A percentile compares a stretch with the other conserved stretches of the same genome.
Conservation (phyloP, 495 filamentous ascomycete species). For the Ascodesmis nigricans region DNA sequence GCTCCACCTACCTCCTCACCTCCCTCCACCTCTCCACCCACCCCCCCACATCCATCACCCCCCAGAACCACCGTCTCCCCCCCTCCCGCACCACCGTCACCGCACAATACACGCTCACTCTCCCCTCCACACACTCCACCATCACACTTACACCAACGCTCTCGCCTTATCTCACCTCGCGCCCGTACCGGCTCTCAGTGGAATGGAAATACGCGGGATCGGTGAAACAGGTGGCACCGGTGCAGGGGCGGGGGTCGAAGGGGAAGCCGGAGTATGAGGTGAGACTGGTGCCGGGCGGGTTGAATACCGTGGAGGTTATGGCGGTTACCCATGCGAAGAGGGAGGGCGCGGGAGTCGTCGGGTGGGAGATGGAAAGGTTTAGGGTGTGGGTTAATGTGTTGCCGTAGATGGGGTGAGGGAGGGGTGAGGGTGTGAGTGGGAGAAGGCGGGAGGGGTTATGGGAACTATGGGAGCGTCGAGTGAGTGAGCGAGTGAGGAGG, state of each 20-base stretch:
- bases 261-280: slow-evolving; percentile 36
- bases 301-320: slow-evolving; percentile 43
- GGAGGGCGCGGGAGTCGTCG: slow-evolving; percentile 14
- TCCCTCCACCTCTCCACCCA: slow-evolving; percentile 40
- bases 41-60: slow-evolving; percentile 29
- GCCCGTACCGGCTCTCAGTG: slow-evolving; percentile 10
- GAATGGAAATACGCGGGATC: slow-evolving; percentile 5
- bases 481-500: no score
- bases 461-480: no score
- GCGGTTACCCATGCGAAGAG: slow-evolving; percentile 25
- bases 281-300: slow-evolving; percentile 31
- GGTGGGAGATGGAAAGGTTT: slow-evolving; percentile 46
- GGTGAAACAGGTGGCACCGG: neutral
- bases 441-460: no score
- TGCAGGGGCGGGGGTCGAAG: slow-evolving; percentile 1
- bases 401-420: no score
- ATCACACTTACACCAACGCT: slow-evolving; percentile 14
- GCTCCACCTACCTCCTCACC: slow-evolving; percentile 36
- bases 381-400: slow-evolving; percentile 37
- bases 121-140: slow-evolving; percentile 12
- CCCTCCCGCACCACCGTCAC: slow-evolving; percentile 15
- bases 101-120: slow-evolving; percentile 15
- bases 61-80: slow-evolving; percentile 26
- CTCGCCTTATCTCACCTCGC: slow-evolving; percentile 7
- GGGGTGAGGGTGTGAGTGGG: no score